Base-by-base conservation (phyloP, 2,329 filamentous ascomycete species). In the Chrysoporthe austroafricana region DNA sequence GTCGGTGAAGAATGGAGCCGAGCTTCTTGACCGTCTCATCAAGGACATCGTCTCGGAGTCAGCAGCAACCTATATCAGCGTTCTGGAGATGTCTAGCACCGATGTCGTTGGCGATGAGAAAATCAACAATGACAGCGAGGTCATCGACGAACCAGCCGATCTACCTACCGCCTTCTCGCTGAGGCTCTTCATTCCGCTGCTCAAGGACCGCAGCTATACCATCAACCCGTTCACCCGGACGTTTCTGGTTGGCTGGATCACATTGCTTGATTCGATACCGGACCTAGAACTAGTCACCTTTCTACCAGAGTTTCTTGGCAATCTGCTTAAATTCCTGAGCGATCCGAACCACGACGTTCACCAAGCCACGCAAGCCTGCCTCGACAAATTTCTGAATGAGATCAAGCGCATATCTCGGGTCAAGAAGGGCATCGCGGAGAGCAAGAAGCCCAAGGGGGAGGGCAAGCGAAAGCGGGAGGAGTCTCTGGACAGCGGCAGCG, bases 11-110 rank as follows among this genome's bases (percentile, higher is more conserved):
- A 99, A 99, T 76, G 96, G 96, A 39, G 96, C 96, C 32, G 96
- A 99, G 77, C 86, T 99, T 61, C 86, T 99, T 9, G 96, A 99
- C 79, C 91, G 96, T 42, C 85, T 99, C 60, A 90, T 99, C 75
- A 97, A 97, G 79, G 94, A 98, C 74, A 97, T 98, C 70, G 94
- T 98, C 3, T 92, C 94, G 2, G 95, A 98, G 79, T 97, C 94
- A 6, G 94, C 95, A 16, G 92, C 95, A 56, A 96, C 94, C 4
- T 99, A 99, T 77, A 90, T 98, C 7, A 98, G 96, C 0, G 87
- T 97, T 11, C 82, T 99, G 34, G 91, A 96, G 71, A 85, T 44
- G 80, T 86, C 80, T 0, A 52, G 11, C 32, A 56, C 68, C 16
- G 79, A 79, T 1, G 78, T 78, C 63, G 75, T 78, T 1, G 81